These are phyloP conservation scores for Hyphodiscus hymeniophilus DNA, from an alignment of 495 filamentous ascomycete genomes.

Conservation along the genomic window DNA sequence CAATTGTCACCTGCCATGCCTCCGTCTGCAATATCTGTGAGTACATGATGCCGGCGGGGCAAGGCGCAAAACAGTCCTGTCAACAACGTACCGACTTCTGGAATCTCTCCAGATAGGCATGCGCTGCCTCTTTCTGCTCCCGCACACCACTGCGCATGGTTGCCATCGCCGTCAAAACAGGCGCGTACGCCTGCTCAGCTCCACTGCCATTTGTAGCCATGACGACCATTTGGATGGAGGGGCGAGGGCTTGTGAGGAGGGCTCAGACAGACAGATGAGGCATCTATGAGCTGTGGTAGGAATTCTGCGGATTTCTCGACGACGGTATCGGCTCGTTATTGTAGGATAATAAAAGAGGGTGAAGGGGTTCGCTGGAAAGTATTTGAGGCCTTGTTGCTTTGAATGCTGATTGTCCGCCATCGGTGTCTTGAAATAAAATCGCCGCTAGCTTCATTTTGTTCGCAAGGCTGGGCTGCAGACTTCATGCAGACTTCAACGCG, in stretches of 20 bases:
- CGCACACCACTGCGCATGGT: slow-evolving; percentile 85
- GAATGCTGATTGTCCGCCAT: background rate
- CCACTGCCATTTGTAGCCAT: slow-evolving; percentile 40
- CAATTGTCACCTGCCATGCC: slow-evolving; percentile 83
- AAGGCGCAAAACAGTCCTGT: background rate
- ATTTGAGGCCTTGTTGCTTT: background rate
- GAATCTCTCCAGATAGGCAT: slow-evolving; percentile 86
- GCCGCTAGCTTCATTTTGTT: background rate
- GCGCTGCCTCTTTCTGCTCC: slow-evolving; percentile 78
- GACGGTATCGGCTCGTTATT: background rate
- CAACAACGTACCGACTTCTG: slow-evolving; percentile 86
- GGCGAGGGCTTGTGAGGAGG: slow-evolving; percentile 10
- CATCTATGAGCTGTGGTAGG: background rate
- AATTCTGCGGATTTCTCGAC: background rate
- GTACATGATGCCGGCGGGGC: background rate
- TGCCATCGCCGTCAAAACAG: slow-evolving; percentile 77
- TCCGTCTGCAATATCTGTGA: slow-evolving; percentile 49
- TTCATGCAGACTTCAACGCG: background rate
- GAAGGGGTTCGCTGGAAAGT: background rate
- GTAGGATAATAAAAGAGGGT: background rate
- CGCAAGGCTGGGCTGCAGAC: background rate
- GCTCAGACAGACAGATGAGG: slow-evolving; percentile 1
- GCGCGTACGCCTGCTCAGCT: slow-evolving; percentile 62
- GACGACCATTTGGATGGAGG: slow-evolving; percentile 20
- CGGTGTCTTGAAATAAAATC: slow-evolving; percentile 1